Conservation (phyloP, 2,329 filamentous ascomycete genomes). For the Akanthomyces muscarius region DNA sequence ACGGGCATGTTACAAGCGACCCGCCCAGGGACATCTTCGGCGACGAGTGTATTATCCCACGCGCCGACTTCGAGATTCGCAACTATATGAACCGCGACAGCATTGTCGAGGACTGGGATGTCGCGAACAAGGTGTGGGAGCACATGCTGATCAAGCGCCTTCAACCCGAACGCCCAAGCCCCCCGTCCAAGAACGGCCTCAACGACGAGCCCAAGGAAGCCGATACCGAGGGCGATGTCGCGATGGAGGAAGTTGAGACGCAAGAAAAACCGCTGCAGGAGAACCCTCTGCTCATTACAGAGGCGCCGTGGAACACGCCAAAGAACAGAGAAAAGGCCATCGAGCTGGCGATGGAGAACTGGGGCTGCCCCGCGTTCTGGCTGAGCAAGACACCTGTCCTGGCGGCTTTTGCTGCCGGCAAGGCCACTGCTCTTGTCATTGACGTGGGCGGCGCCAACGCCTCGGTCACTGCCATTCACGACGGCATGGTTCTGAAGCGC, state of each 20-base stretch:
- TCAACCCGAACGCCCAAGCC: conserved; percentile 68
- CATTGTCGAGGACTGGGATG: conserved; percentile 94
- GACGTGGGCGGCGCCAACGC: conserved; percentile 88
- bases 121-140: conserved; percentile 85
- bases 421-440: conserved; percentile 86
- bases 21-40: conserved; percentile 66
- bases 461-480: conserved; percentile 85
- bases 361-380: conserved; percentile 94
- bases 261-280: conserved; percentile 80
- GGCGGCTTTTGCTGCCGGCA: conserved; percentile 86
- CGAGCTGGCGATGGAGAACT: conserved; percentile 95
- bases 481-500: conserved; percentile 90
- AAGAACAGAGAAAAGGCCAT: conserved; percentile 92
- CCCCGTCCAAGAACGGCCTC: conserved; percentile 70
- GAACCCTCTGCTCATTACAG: conserved; percentile 87
- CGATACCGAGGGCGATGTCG: conserved; percentile 58
- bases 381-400: conserved; percentile 84
- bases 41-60: conserved; percentile 82
- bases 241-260: conserved; percentile 49
- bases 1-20: conserved; percentile 57
- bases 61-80: conserved; percentile 72
- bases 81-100: conserved; percentile 91
- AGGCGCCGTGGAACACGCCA: conserved; percentile 84
- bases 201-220: conserved; percentile 62
- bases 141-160: conserved; percentile 85